Percentiles rank a stretch among this genome's conserved stretches.
These are phyloP conservation scores for Yamadazyma kanchanaburiensis DNA, from an alignment of 1,139 yeast species.

Conservation along the genomic window DNA sequence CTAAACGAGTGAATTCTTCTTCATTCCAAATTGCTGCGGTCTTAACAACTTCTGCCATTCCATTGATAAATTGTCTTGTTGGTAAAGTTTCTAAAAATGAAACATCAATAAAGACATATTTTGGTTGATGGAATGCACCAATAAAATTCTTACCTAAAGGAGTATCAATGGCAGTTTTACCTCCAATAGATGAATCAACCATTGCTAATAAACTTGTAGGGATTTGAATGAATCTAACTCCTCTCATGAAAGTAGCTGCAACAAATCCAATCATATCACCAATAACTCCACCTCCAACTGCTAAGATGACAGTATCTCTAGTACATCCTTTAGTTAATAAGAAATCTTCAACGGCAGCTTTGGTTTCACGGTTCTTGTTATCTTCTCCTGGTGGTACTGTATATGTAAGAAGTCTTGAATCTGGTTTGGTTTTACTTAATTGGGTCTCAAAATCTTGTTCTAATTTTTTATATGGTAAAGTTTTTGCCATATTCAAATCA, in stretches of 20 bases:
- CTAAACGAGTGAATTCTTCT: conserved; percentile 79
- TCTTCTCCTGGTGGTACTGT: conserved; percentile 92
- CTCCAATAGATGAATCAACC: conserved; percentile 99
- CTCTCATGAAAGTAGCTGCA: conserved; percentile 99
- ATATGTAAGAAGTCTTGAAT: conserved; percentile 67
- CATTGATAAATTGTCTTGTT: conserved; percentile 90
- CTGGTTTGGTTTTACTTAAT: conserved; percentile 30
- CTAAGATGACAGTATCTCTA: conserved; percentile 90
- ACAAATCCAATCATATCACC: conserved; percentile 99
- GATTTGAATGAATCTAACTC: conserved; percentile 88
- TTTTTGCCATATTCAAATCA: conserved; percentile 74
- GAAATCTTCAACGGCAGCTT: conserved; percentile 92
- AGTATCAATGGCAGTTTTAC: conserved; percentile 98
- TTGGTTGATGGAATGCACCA: conserved; percentile 98
- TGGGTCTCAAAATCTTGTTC: conserved; percentile 28
- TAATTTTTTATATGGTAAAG: conserved; percentile 54
- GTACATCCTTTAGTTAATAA: conserved; percentile 86
- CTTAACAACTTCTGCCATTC: conserved; percentile 97
- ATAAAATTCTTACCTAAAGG: conserved; percentile 93
- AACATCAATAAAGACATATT: conserved; percentile 83
- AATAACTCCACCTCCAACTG: conserved; percentile 98
- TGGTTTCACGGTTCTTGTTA: conserved; percentile 82
- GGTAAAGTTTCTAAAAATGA: conserved; percentile 87
- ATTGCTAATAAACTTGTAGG: conserved; percentile 93
- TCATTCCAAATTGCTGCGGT: conserved; percentile 99